Evolutionary conservation across 2,329 filamentous ascomycete species (phyloP).

Genomic region (Fusarium torulosum): DNA sequence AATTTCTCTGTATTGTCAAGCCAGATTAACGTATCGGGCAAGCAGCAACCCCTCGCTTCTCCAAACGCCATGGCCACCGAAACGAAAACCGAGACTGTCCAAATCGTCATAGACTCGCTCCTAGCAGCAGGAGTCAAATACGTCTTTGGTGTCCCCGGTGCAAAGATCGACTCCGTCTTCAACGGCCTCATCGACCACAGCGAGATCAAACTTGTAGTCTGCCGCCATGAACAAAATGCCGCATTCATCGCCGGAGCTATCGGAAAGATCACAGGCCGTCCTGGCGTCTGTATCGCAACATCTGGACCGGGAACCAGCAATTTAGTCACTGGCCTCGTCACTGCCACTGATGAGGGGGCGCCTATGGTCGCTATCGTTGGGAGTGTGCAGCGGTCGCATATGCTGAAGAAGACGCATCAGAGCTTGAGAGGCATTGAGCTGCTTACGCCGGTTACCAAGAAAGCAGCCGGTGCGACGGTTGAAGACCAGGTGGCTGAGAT

Average conservation of each 20-base stretch:
- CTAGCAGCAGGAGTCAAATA: background rate
- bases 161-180: background rate
- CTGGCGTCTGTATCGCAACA: background rate
- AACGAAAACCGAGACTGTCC: background rate
- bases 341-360: background rate
- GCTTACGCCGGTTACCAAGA: background rate
- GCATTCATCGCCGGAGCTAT: background rate
- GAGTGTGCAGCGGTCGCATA: background rate
- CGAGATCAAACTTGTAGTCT: background rate
- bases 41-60: too few relatives aligned
- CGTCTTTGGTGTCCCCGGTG: background rate
- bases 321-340: background rate
- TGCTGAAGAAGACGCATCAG: constrained; percentile 1
- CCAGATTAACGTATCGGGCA: too few relatives aligned
- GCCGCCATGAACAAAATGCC: background rate
- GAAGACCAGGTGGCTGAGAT: background rate
- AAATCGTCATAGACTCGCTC: background rate
- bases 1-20: too few relatives aligned
- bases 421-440: background rate
- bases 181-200: background rate
- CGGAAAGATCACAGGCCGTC: background rate
- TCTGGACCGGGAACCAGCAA: background rate
- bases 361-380: background rate
- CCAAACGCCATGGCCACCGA: background rate
- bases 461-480: background rate